These are phyloP conservation scores for Suillus brevipes DNA, from an alignment of 768 basidiomycete species.

Conservation along the genomic window DNA sequence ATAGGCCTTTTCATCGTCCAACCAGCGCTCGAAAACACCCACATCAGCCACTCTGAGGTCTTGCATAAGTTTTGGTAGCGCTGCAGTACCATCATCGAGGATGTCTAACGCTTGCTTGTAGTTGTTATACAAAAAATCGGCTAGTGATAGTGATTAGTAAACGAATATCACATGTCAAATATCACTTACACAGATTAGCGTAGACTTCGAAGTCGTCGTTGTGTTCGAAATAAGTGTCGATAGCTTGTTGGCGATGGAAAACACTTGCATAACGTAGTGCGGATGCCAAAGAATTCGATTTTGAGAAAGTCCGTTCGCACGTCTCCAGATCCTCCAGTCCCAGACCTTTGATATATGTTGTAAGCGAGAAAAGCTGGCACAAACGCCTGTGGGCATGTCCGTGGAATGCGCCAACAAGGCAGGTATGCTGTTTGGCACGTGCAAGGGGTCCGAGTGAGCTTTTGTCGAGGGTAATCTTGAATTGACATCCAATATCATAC, in stretches of 20 bases:
- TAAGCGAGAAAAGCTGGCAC: too few relatives aligned
- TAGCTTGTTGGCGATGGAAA: conserved; percentile 23
- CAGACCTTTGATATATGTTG: too few relatives aligned
- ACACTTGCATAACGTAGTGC: conserved; percentile 13
- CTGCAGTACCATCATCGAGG: conserved; percentile 10
- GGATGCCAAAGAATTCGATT: conserved; percentile 15
- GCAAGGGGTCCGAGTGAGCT: too few relatives aligned
- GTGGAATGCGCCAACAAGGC: too few relatives aligned
- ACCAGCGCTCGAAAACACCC: conserved; percentile 11
- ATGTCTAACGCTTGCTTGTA: conserved; percentile 21
- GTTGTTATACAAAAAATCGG: conserved; percentile 7
- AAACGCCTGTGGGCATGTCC: too few relatives aligned
- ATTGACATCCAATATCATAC: too few relatives aligned
- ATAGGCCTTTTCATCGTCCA: conserved; percentile 11
- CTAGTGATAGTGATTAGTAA: neutral
- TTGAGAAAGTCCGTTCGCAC: conserved; percentile 21
- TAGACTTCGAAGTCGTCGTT: conserved; percentile 3
- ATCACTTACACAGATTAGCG: neutral
- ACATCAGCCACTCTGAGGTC: conserved; percentile 8
- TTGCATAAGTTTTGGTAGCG: conserved; percentile 5
- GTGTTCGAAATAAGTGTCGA: neutral
- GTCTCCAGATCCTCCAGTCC: conserved; percentile 7
- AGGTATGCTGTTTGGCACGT: too few relatives aligned
- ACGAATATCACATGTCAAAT: too few relatives aligned
- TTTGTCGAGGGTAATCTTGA: too few relatives aligned